A percentile compares a stretch with the other conserved stretches of the same genome.
phyloP scores from a whole-genome alignment of 2,329 filamentous ascomycete species.

The Fusarium buharicum region DNA sequence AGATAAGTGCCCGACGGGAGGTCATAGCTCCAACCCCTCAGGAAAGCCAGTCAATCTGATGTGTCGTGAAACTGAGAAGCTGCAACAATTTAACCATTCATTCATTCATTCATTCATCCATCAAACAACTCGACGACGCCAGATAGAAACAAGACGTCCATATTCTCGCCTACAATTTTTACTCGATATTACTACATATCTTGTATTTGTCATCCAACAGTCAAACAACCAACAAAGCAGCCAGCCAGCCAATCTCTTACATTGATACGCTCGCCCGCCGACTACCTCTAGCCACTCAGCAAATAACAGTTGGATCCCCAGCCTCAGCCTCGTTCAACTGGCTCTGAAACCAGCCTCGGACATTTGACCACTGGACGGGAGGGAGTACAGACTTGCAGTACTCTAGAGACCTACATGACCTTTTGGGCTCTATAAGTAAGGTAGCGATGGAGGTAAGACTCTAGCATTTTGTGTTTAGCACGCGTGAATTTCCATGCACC shows the following conservation, averaged over 20 bases:
- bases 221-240: slow-evolving; percentile 1
- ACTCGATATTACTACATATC: neutral
- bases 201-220: neutral
- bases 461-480: slow-evolving; percentile 3
- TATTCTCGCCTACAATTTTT: neutral
- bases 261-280: slow-evolving; percentile 4
- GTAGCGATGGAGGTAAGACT: slow-evolving; percentile 38
- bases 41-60: slow-evolving; percentile 2
- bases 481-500: slow-evolving; percentile 1
- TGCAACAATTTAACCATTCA: neutral
- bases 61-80: neutral
- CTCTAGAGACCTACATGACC: neutral
- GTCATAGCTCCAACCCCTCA: slow-evolving; percentile 24
- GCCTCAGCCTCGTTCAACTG: slow-evolving; percentile 31
- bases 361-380: slow-evolving; percentile 16
- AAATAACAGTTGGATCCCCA: slow-evolving; percentile 17
- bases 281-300: slow-evolving; percentile 13
- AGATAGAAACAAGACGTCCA: neutral
- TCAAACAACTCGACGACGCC: slow-evolving; percentile 11
- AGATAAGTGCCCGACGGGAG: neutral
- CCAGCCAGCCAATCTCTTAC: slow-evolving; percentile 10
- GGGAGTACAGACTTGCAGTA: too few relatives aligned
- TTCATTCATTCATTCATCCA: neutral
- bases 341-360: slow-evolving; percentile 10
- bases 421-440: slow-evolving; percentile 4